A percentile compares a stretch with the other conserved stretches of the same genome.
Conservation (phyloP, 176 grass and related monocot genomes). For the Eleusine indica region DNA sequence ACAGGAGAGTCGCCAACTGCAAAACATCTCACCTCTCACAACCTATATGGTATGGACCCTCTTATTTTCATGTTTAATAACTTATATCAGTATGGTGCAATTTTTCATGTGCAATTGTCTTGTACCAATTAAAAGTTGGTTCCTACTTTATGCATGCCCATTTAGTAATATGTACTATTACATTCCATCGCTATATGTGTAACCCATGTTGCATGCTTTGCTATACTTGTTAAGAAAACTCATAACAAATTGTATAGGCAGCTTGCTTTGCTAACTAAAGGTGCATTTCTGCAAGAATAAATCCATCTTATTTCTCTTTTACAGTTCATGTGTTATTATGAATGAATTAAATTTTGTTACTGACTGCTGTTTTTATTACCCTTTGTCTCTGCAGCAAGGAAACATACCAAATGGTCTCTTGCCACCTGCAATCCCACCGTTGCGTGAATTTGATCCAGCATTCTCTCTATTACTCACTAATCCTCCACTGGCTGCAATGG, state of each 20-base stretch:
- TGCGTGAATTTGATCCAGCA: constrained; percentile 67
- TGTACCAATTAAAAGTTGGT: neutral
- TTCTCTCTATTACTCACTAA: constrained; percentile 65
- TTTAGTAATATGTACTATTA: neutral
- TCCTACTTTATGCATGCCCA: neutral
- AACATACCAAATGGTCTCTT: constrained; percentile 57
- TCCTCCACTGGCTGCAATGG: constrained; percentile 48
- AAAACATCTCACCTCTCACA: constrained; percentile 72
- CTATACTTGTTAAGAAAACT: neutral
- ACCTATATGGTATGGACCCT: constrained; percentile 61
- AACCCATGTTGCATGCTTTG: neutral
- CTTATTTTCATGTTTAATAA: constrained; percentile 18
- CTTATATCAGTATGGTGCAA: constrained; percentile 2
- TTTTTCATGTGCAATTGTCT: constrained; percentile 1
- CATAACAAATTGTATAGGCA: constrained; percentile 4
- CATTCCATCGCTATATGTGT: neutral
- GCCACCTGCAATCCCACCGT: constrained; percentile 46
- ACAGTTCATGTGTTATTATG: neutral
- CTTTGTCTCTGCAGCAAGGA: constrained; percentile 52
- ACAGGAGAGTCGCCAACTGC: constrained; percentile 70
- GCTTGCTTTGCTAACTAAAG: constrained; percentile 7
- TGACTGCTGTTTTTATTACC: constrained; percentile 20
- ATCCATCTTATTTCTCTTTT: neutral
- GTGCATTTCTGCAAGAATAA: constrained; percentile 1
- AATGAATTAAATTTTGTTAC: neutral